These are phyloP conservation scores for Trichoderma atroviride DNA, from an alignment of 2,329 filamentous ascomycete species.

Conservation along the genomic window DNA sequence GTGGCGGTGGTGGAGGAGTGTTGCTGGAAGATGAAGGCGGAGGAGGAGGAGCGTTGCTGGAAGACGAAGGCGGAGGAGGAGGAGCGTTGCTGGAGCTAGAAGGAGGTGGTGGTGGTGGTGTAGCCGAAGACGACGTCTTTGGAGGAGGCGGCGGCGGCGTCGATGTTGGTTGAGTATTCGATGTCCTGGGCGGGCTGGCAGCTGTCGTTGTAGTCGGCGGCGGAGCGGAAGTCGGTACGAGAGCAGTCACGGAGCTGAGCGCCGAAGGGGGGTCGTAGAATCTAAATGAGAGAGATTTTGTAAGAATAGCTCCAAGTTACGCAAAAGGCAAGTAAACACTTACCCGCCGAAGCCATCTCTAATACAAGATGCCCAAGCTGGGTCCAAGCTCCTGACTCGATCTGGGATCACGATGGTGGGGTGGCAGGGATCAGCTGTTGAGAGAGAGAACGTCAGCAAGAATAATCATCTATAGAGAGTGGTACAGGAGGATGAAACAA, in stretches of 20 bases:
- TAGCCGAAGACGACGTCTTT: background rate
- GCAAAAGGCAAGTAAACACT: background rate
- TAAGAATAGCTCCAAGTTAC: background rate
- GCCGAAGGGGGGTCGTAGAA: conserved; percentile 26
- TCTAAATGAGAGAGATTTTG: background rate
- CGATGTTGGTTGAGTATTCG: background rate
- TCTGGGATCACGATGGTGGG: conserved; percentile 27
- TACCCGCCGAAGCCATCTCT: conserved; percentile 20
- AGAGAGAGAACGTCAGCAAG: background rate
- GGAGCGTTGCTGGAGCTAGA: background rate
- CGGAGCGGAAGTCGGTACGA: background rate
- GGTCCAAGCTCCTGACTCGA: conserved; percentile 19
- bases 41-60: background rate
- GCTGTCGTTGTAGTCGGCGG: background rate
- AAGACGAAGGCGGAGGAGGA: background rate
- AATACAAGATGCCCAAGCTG: conserved; percentile 25
- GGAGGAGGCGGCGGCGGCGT: conserved; percentile 7
- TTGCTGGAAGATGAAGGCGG: background rate
- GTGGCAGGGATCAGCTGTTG: conserved; percentile 27
- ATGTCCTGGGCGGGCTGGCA: background rate
- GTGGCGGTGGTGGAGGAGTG: background rate
- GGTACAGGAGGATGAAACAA: background rate
- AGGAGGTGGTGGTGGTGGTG: background rate
- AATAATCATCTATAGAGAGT: background rate
- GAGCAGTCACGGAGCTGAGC: conserved; percentile 15